Percentiles rank a stretch among this genome's conserved stretches.
These are phyloP conservation scores for Xerocomellus intermedius DNA, from an alignment of 768 basidiomycete genomes.

Conservation along the genomic window DNA sequence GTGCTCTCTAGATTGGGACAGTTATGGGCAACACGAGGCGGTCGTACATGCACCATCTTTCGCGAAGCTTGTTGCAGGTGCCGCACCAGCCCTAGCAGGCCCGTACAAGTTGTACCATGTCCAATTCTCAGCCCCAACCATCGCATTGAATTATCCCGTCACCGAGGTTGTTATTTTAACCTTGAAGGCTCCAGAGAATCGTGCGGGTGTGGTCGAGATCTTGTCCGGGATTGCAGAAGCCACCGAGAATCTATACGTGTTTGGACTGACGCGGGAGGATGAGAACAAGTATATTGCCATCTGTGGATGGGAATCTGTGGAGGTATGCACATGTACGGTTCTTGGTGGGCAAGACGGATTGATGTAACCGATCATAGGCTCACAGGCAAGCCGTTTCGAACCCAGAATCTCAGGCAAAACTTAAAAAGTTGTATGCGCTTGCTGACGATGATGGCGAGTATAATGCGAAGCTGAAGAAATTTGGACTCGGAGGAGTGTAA, in stretches of 20 bases:
- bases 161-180: constrained; percentile 9
- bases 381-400: not conserved
- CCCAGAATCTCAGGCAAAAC: not conserved
- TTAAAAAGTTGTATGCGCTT: not conserved
- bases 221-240: not conserved
- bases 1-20: constrained; percentile 10
- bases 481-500: not conserved
- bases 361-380: not conserved
- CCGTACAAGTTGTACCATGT: constrained; percentile 4
- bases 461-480: not conserved
- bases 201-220: not conserved
- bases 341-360: not conserved
- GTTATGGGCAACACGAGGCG: constrained; percentile 2
- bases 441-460: not conserved
- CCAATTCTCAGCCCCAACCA: not conserved
- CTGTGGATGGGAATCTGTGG: constrained; percentile 5
- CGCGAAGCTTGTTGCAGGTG: not conserved
- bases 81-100: not conserved
- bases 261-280: constrained; percentile 7
- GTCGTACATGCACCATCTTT: not conserved
- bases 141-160: constrained; percentile 6
- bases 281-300: constrained; percentile 1
- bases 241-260: not conserved
- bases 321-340: constrained; percentile 2
- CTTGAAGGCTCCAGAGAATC: constrained; percentile 8